A percentile compares a stretch with the other conserved stretches of the same genome.
These are phyloP conservation scores for Trametes sp. DNA, from an alignment of 1,284 basidiomycete species.

Conservation along the genomic window DNA sequence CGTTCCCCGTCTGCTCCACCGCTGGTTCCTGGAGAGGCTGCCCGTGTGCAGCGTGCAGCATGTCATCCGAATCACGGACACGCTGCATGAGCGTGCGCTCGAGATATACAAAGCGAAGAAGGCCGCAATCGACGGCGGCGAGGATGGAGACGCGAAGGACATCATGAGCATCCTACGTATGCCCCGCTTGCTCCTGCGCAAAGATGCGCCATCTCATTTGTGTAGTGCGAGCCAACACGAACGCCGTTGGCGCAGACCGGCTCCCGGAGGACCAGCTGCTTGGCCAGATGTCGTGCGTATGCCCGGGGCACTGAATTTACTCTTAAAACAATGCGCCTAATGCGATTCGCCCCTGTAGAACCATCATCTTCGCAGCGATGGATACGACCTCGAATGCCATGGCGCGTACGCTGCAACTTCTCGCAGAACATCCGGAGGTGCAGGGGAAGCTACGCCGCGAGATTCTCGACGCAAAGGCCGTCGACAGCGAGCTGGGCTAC, in stretches of 20 bases:
- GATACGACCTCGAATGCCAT: conserved; percentile 20
- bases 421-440: conserved; percentile 9
- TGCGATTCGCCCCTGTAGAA: neutral
- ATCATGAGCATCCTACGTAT: conserved; percentile 51
- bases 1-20: conserved; percentile 47
- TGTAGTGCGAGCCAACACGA: conserved; percentile 37
- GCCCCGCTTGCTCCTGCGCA: conserved; percentile 25
- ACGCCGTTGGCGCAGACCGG: conserved; percentile 29
- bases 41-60: conserved; percentile 45
- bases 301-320: neutral
- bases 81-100: conserved; percentile 46
- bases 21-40: conserved; percentile 43
- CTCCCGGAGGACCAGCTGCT: conserved; percentile 38
- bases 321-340: too few relatives aligned
- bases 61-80: conserved; percentile 47
- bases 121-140: conserved; percentile 30
- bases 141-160: conserved; percentile 46
- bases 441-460: conserved; percentile 12
- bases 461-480: neutral
- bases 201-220: conserved; percentile 4
- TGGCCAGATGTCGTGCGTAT: conserved; percentile 39
- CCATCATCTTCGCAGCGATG: conserved; percentile 14
- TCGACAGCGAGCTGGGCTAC: conserved; percentile 5
- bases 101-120: conserved; percentile 50
- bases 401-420: conserved; percentile 11